Percentiles rank a stretch among this genome's conserved stretches.
These are phyloP conservation scores for Cladosporium velox DNA, from an alignment of 2,329 filamentous ascomycete species.

Conservation along the genomic window DNA sequence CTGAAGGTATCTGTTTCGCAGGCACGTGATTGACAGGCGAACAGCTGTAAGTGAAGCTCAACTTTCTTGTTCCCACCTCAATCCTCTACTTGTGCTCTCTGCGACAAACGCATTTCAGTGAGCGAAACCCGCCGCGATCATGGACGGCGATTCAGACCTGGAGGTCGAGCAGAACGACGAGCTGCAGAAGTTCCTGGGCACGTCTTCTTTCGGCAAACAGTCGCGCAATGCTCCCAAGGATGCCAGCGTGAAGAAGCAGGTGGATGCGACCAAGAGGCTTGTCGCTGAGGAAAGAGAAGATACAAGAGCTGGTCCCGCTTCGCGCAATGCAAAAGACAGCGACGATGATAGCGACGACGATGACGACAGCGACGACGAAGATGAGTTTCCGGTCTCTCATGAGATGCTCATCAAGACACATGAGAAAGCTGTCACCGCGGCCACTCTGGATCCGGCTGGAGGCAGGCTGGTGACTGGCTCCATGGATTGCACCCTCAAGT, in stretches of 20 bases:
- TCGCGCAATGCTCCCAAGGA: conserved; percentile 52
- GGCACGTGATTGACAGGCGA: conserved; percentile 9
- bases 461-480: conserved; percentile 86
- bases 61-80: conserved; percentile 12
- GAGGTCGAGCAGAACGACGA: conserved; percentile 60
- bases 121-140: conserved; percentile 3
- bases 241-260: conserved; percentile 75
- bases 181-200: conserved; percentile 75
- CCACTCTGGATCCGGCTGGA: conserved; percentile 82
- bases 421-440: conserved; percentile 79
- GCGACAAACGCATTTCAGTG: background rate
- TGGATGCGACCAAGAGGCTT: conserved; percentile 71
- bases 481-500: conserved; percentile 84
- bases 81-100: background rate
- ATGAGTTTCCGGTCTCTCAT: conserved; percentile 90
- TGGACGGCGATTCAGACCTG: conserved; percentile 25
- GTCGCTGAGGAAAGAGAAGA: conserved; percentile 28
- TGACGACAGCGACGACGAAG: conserved; percentile 69
- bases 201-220: conserved; percentile 82
- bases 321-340: conserved; percentile 33
- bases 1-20: background rate
- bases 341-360: conserved; percentile 57
- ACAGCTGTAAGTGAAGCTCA: conserved; percentile 19
- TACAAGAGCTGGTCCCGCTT: background rate
- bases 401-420: conserved; percentile 92